Evolutionary conservation across 2,329 filamentous ascomycete species (phyloP).

Genomic region (Alternaria viburni): DNA sequence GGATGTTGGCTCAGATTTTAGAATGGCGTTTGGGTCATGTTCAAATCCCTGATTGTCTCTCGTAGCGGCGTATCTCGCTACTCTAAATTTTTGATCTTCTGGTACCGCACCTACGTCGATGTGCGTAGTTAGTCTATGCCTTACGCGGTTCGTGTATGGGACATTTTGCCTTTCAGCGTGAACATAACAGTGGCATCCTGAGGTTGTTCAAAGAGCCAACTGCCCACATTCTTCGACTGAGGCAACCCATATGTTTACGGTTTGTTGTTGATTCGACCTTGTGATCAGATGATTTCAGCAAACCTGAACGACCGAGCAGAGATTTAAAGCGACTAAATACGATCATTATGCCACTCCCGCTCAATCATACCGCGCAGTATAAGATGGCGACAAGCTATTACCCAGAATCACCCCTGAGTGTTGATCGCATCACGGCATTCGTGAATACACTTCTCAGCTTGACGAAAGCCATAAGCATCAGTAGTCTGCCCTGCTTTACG

Average conservation of each 20-base stretch:
- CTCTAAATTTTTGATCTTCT: not conserved
- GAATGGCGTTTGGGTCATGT: not conserved
- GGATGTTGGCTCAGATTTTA: not conserved
- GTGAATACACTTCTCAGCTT: no score
- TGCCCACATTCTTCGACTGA: not conserved
- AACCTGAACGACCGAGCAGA: not conserved
- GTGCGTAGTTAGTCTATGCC: not conserved
- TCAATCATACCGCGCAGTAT: not conserved
- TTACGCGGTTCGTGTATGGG: not conserved
- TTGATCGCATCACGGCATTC: no score
- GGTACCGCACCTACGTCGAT: not conserved
- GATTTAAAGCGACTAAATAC: no score
- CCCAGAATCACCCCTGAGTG: not conserved
- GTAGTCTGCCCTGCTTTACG: no score
- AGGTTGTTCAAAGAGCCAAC: not conserved
- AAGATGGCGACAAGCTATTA: not conserved
- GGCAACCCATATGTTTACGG: not conserved
- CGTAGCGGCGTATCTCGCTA: not conserved
- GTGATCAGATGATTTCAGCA: not conserved
- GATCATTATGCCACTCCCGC: not conserved
- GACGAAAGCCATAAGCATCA: no score
- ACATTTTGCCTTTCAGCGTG: not conserved
- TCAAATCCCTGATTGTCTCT: not conserved
- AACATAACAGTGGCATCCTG: not conserved
- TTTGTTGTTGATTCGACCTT: not conserved